Evolutionary conservation across 140 eudicot genomes (phyloP).

Genomic region (Bidens hawaiensis): DNA sequence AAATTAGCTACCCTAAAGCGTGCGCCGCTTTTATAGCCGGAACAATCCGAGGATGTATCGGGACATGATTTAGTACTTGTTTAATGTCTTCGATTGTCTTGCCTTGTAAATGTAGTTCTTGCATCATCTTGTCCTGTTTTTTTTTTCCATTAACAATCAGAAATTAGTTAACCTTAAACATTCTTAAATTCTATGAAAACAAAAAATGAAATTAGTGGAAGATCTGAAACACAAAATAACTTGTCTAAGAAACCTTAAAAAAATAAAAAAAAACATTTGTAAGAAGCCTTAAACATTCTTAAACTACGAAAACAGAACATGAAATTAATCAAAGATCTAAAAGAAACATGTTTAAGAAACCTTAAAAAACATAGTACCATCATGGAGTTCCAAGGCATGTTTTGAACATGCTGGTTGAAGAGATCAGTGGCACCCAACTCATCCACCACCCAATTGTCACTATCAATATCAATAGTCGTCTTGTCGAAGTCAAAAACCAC

Average conservation of each 20-base stretch:
- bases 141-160: background rate
- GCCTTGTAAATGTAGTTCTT: constrained; percentile 55
- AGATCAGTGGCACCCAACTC: constrained; percentile 37
- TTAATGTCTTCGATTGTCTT: constrained; percentile 55
- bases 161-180: too few species aligned
- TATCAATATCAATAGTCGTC: constrained; percentile 74
- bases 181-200: too few species aligned
- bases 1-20: constrained; percentile 51
- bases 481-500: constrained; percentile 80
- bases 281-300: too few species aligned
- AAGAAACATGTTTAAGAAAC: too few species aligned
- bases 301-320: too few species aligned
- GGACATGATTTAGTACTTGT: constrained; percentile 54
- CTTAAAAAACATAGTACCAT: constrained; percentile 42
- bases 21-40: constrained; percentile 63
- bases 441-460: constrained; percentile 31
- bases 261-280: too few species aligned
- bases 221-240: too few species aligned
- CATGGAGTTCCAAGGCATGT: constrained; percentile 83
- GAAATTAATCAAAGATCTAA: too few species aligned
- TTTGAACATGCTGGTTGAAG: constrained; percentile 61
- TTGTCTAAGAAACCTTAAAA: too few species aligned
- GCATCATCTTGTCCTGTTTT: constrained; percentile 65
- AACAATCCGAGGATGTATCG: constrained; percentile 70
- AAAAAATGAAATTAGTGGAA: too few species aligned